Evolutionary conservation across 306 rosid species (phyloP).

Genomic region (Styphnolobium japonicum): DNA sequence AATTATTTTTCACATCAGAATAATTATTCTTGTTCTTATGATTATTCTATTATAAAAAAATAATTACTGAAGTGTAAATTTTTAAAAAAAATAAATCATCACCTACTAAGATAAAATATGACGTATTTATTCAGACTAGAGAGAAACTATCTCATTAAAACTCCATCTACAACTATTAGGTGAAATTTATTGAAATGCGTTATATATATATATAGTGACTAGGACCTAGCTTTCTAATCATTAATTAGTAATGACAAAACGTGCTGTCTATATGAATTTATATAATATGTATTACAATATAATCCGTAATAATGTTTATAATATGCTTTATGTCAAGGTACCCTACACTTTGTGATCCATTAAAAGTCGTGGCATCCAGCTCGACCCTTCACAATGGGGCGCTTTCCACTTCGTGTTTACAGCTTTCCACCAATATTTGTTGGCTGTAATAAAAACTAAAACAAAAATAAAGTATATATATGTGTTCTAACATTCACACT

Average conservation of each 20-base stretch:
- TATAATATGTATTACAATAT: not conserved
- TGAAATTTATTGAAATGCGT: not conserved
- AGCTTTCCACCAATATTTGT: conserved; percentile 44
- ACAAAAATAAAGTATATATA: not conserved
- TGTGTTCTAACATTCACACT: conserved; percentile 24
- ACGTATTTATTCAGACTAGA: too few species aligned
- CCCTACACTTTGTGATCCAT: conserved; percentile 40
- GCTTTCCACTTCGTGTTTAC: conserved; percentile 38
- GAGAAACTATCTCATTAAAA: not conserved
- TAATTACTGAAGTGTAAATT: too few species aligned
- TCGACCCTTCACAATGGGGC: conserved; percentile 31
- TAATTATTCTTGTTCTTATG: too few species aligned
- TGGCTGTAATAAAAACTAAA: conserved; percentile 30
- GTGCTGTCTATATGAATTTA: not conserved
- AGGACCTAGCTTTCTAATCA: too few species aligned
- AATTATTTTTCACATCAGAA: too few species aligned
- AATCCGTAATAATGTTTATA: not conserved
- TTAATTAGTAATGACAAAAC: too few species aligned
- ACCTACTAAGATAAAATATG: not conserved
- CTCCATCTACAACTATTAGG: not conserved
- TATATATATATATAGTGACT: too few species aligned
- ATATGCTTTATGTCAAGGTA: conserved; percentile 18
- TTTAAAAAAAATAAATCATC: not conserved
- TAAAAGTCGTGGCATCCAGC: conserved; percentile 52
- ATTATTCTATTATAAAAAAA: too few species aligned